Conservation (phyloP, 2,329 filamentous ascomycete genomes). For the Grosmannia serpens region DNA sequence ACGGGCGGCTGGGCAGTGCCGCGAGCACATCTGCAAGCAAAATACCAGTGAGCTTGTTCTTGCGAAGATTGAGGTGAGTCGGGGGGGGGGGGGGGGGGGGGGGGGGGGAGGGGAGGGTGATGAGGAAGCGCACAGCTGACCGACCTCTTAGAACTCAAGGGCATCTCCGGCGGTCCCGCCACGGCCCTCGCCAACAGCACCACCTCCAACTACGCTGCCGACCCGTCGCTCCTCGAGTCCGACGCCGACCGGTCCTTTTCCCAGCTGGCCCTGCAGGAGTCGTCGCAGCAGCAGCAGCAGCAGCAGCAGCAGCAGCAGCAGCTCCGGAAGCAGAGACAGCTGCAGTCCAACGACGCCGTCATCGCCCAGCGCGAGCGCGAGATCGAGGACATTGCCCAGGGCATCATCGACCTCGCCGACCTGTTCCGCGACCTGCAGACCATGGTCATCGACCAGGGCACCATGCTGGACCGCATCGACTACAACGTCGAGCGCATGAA, state of each 20-base stretch:
- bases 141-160: conserved; percentile 53
- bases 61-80: too few relatives aligned
- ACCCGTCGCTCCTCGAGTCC: conserved; percentile 84
- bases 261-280: conserved; percentile 74
- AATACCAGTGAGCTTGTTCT: too few relatives aligned
- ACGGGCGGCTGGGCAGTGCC: too few relatives aligned
- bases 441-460: conserved; percentile 91
- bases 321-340: conserved; percentile 36
- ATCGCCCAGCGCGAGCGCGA: conserved; percentile 91
- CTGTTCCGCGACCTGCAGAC: conserved; percentile 92
- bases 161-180: conserved; percentile 40
- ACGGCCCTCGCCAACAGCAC: conserved; percentile 6
- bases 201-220: conserved; percentile 35
- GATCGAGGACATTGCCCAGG: conserved; percentile 95
- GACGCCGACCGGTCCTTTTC: conserved; percentile 89
- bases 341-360: conserved; percentile 66
- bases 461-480: conserved; percentile 87
- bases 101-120: not conserved
- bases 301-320: conserved; percentile 40
- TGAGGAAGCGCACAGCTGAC: conserved; percentile 11
- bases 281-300: conserved; percentile 48
- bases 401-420: conserved; percentile 92
- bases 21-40: too few relatives aligned
- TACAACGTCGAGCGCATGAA: conserved; percentile 96
- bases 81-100: too few relatives aligned